Evolutionary conservation across 768 basidiomycete species (phyloP).

Genomic region (Mycena rebaudengoi): DNA sequence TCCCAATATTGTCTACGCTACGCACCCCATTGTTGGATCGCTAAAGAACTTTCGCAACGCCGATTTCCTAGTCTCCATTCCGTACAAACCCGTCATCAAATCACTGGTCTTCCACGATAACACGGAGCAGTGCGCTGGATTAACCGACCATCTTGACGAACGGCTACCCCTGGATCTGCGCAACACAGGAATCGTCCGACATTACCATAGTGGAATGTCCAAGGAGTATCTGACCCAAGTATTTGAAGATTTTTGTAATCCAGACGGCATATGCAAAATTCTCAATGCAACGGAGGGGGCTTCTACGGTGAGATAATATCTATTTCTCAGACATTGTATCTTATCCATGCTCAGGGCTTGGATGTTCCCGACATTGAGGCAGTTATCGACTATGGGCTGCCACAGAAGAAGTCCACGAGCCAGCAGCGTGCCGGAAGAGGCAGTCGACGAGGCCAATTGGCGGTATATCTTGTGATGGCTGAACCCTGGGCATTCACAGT

Average conservation of each 20-base stretch:
- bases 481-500: conserved; percentile 8
- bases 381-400: not conserved
- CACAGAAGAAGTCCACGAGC: not conserved
- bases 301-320: conserved; percentile 29
- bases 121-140: conserved; percentile 11
- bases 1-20: conserved; percentile 40
- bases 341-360: not conserved
- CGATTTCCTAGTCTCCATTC: conserved; percentile 29
- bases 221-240: conserved; percentile 28
- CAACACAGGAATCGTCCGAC: conserved; percentile 26
- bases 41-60: conserved; percentile 34
- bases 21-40: conserved; percentile 30
- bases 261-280: conserved; percentile 28
- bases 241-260: conserved; percentile 26
- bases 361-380: not conserved
- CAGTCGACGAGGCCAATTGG: not conserved
- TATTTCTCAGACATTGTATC: not conserved
- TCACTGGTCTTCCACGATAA: conserved; percentile 28
- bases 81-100: conserved; percentile 13
- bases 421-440: not conserved
- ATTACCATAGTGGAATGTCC: conserved; percentile 41
- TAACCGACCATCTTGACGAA: conserved; percentile 9
- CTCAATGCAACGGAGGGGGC: conserved; percentile 33
- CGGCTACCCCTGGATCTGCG: conserved; percentile 18
- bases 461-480: conserved; percentile 9